Evolutionary conservation across 495 filamentous ascomycete species (phyloP).

Genomic region (Penicillium maclennaniae): DNA sequence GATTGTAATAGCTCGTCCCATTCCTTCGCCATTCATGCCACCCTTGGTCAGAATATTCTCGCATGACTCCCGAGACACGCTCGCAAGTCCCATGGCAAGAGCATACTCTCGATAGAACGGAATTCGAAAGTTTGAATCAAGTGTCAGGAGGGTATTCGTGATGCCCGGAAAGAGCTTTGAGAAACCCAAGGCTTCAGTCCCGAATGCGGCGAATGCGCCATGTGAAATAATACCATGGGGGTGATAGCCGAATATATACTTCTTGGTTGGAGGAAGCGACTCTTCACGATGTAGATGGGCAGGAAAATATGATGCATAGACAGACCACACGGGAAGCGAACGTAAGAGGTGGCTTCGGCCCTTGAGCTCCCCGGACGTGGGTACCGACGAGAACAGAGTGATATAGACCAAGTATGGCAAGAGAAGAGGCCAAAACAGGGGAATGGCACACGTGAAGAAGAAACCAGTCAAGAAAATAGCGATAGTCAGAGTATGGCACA

Average conservation of each 20-base stretch:
- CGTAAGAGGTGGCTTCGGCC: constrained; percentile 71
- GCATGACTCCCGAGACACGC: constrained; percentile 86
- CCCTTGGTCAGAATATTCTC: constrained; percentile 78
- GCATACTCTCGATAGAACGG: constrained; percentile 93
- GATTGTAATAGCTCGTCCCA: constrained; percentile 94
- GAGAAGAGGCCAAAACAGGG: constrained; percentile 85
- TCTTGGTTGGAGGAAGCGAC: constrained; percentile 69
- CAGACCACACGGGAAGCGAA: constrained; percentile 72
- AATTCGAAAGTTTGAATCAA: constrained; percentile 88
- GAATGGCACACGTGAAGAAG: constrained; percentile 87
- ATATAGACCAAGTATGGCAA: constrained; percentile 86
- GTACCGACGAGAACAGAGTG: constrained; percentile 70
- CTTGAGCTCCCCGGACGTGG: constrained; percentile 67
- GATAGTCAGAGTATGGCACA: constrained; percentile 81
- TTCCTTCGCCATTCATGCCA: constrained; percentile 75
- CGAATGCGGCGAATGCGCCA: constrained; percentile 90
- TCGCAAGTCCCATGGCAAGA: constrained; percentile 77
- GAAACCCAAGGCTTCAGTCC: constrained; percentile 87
- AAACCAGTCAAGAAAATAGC: constrained; percentile 71
- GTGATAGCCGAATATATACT: constrained; percentile 98
- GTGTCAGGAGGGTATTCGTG: constrained; percentile 82
- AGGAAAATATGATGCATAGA: constrained; percentile 92
- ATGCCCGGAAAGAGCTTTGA: constrained; percentile 91
- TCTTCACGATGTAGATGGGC: constrained; percentile 79
- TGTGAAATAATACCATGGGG: constrained; percentile 96